phyloP scores from a whole-genome alignment of 192 early-diverging fungal genomes.

The Funneliformis geosporum region DNA sequence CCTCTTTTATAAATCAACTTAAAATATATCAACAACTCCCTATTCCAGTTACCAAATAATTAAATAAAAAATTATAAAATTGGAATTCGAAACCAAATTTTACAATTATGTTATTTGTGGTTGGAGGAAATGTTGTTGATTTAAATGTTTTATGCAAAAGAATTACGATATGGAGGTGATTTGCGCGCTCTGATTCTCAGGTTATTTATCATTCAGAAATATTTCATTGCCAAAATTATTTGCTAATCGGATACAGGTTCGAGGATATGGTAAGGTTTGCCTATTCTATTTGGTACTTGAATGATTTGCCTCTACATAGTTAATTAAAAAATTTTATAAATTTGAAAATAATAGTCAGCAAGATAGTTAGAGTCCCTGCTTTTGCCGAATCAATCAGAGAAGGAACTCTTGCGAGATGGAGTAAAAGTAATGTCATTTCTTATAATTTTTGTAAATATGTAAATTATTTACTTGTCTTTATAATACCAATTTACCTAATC shows the following conservation, averaged over 20 bases:
- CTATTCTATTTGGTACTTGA: background rate
- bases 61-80: background rate
- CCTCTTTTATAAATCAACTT: background rate
- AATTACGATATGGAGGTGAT: conserved; percentile 1
- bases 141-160: conserved; percentile 2
- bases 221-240: conserved; percentile 9
- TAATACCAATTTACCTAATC: background rate
- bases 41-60: background rate
- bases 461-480: too few relatives aligned
- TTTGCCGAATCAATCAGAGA: conserved; percentile 99
- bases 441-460: too few relatives aligned
- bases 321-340: background rate
- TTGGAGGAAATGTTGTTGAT: background rate
- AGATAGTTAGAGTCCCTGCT: conserved; percentile 88
- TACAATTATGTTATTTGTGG: background rate
- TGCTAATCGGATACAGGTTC: background rate
- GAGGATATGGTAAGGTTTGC: background rate
- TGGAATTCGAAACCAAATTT: background rate
- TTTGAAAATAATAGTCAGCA: conserved; percentile 59
- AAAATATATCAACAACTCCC: background rate
- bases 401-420: conserved; percentile 94
- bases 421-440: conserved; percentile 71
- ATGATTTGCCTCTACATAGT: background rate
- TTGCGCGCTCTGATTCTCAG: background rate
- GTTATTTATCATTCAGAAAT: conserved; percentile 19